These are phyloP conservation scores for Grifola frondosa DNA, from an alignment of 1,284 basidiomycete genomes.

Conservation along the genomic window DNA sequence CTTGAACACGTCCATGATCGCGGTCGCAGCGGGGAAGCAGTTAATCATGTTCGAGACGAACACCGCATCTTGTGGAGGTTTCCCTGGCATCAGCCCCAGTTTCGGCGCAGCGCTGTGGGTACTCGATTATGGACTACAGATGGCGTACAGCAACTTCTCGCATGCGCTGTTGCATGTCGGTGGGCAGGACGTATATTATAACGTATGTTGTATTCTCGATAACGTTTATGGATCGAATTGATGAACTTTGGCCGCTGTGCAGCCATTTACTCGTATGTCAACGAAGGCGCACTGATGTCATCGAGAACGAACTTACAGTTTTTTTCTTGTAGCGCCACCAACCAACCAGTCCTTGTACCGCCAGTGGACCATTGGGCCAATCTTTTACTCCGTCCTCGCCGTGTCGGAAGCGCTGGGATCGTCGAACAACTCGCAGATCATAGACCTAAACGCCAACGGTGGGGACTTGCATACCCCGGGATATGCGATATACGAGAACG, in stretches of 20 bases:
- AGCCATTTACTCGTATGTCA: conserved; percentile 45
- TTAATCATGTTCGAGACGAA: conserved; percentile 59
- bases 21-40: conserved; percentile 41
- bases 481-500: conserved; percentile 72
- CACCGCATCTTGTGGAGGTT: conserved; percentile 57
- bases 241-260: neutral
- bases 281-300: conserved; percentile 10
- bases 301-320: conserved; percentile 10
- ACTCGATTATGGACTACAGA: conserved; percentile 60
- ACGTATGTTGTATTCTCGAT: conserved; percentile 40
- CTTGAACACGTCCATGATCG: conserved; percentile 45
- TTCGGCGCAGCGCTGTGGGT: conserved; percentile 77
- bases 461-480: conserved; percentile 59
- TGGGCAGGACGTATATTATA: conserved; percentile 66
- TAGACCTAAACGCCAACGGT: conserved; percentile 56
- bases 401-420: conserved; percentile 68
- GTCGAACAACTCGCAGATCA: conserved; percentile 55
- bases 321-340: conserved; percentile 47
- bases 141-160: conserved; percentile 61
- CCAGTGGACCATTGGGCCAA: conserved; percentile 63
- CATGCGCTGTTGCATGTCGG: conserved; percentile 61
- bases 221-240: neutral
- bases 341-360: conserved; percentile 57
- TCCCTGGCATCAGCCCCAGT: conserved; percentile 50
- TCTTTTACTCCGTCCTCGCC: conserved; percentile 70